Base-by-base conservation (phyloP, 345 rosid species). In the Gossypium bickii region DNA sequence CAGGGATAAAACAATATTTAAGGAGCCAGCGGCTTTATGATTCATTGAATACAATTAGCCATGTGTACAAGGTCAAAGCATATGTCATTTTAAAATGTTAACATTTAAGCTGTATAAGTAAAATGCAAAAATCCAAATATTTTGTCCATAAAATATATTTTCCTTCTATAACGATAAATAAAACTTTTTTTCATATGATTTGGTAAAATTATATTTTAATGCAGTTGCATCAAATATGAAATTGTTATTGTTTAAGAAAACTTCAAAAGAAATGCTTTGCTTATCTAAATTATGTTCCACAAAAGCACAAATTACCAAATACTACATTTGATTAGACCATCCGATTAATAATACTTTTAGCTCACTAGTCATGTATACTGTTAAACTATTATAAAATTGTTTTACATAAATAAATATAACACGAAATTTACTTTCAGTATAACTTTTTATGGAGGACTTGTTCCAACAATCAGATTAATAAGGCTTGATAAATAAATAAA, bases 401-500 rank as follows among this genome's bases (percentile, higher is more conserved):
- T 49, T 49, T 49, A 49, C 17, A 49, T 49, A 12, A 12, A 49
- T 5, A 52, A 52, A 3, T 52, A 34, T 34, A 34, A 34, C n/a
- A 20, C 12, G 25, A n/a, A 55, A 12, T 58, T 24, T 24, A 11
- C 0, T 22, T 58, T 58, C 38, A 12, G 25, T 58, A 55, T 7
- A 57, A 22, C 34, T 58, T 58, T 24, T 24, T 58, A 2, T 58
- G 11, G 9, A 56, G 24, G 27, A 56, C 25, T 9, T 38, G 11
- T 34, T 58, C 34, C 34, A 11, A 22, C 7, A 4, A 12, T 58
- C 44, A 9, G 44, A 44, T 27, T 69, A 49, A 68, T 25, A 24
- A 24, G 44, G 13, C 20, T 65, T 11, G 34, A 48, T 67, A 67
- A 48, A 68, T 47, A 47, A 22, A 67, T 67, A 68, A 68, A 68